These are phyloP conservation scores for Neurospora sublineolata DNA, from an alignment of 495 filamentous ascomycete species.

Conservation along the genomic window DNA sequence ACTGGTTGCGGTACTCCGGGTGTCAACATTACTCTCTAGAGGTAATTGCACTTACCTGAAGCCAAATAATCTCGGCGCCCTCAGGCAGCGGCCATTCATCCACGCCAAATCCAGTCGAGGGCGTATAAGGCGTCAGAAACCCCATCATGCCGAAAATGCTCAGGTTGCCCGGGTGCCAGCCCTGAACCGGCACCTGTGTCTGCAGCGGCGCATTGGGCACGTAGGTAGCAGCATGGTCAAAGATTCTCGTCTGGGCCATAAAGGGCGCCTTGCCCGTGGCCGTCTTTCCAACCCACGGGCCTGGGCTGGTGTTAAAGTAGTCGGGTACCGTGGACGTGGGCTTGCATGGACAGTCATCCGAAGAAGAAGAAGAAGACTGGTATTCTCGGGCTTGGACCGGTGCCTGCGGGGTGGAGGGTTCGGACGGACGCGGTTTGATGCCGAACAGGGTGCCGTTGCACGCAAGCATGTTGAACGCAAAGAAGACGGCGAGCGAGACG, in stretches of 20 bases:
- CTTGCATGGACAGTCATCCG: slow-evolving; percentile 7
- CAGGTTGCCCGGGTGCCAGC: slow-evolving; percentile 27
- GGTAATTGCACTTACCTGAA: slow-evolving; percentile 34
- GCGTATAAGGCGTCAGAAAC: slow-evolving; percentile 30
- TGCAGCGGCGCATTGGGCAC: slow-evolving; percentile 47
- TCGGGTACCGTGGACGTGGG: slow-evolving; percentile 29
- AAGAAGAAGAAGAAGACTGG: neutral
- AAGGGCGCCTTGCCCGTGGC: slow-evolving; percentile 46
- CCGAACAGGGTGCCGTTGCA: slow-evolving; percentile 6
- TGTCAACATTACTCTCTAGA: slow-evolving; percentile 5
- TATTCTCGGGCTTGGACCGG: neutral
- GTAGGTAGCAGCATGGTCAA: slow-evolving; percentile 35
- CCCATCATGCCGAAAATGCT: slow-evolving; percentile 49
- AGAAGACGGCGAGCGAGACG: slow-evolving; percentile 7
- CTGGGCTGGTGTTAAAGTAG: slow-evolving; percentile 43
- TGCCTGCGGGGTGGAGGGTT: neutral
- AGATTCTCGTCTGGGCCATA: slow-evolving; percentile 46
- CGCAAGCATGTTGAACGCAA: slow-evolving; percentile 6
- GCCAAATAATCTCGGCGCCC: slow-evolving; percentile 42
- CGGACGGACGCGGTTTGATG: neutral
- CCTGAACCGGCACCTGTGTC: slow-evolving; percentile 44
- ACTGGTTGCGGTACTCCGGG: neutral
- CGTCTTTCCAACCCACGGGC: slow-evolving; percentile 39
- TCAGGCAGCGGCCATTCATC: slow-evolving; percentile 44
- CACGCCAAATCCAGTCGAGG: slow-evolving; percentile 41